These are phyloP conservation scores for Nemania sp. DNA, from an alignment of 2,329 filamentous ascomycete species.

Conservation along the genomic window DNA sequence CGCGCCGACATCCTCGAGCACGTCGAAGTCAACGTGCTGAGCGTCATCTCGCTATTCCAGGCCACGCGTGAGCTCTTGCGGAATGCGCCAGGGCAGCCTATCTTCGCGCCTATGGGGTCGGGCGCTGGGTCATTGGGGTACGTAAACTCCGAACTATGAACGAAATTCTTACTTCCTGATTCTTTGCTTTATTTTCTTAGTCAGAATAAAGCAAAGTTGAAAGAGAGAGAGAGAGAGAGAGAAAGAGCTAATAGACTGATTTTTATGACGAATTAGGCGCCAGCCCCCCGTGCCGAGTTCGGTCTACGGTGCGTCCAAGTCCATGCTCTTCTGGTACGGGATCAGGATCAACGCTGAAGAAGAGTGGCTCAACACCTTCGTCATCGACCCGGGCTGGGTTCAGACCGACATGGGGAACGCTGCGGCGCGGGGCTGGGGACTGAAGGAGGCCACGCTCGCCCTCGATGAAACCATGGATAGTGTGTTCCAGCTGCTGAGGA, in stretches of 20 bases:
- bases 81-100: conserved; percentile 47
- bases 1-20: conserved; percentile 54
- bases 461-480: conserved; percentile 53
- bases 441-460: conserved; percentile 51
- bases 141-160: neutral
- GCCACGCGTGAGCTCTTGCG: conserved; percentile 56
- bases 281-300: conserved; percentile 49
- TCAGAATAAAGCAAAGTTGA: too few species aligned
- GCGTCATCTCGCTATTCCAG: conserved; percentile 59
- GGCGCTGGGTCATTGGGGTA: conserved; percentile 41
- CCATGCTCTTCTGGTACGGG: conserved; percentile 50
- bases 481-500: conserved; percentile 46
- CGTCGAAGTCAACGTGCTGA: conserved; percentile 58
- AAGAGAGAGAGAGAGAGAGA: too few species aligned
- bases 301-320: conserved; percentile 60
- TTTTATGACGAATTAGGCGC: conserved; percentile 22
- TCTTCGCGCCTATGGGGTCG: conserved; percentile 56
- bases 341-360: conserved; percentile 51
- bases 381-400: conserved; percentile 53
- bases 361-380: conserved; percentile 50
- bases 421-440: conserved; percentile 50
- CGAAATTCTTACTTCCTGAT: neutral
- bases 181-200: too few species aligned
- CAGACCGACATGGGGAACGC: conserved; percentile 58
- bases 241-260: too few species aligned